These are phyloP conservation scores for Colletotrichum sp. DNA, from an alignment of 2,329 filamentous ascomycete genomes.

Conservation along the genomic window DNA sequence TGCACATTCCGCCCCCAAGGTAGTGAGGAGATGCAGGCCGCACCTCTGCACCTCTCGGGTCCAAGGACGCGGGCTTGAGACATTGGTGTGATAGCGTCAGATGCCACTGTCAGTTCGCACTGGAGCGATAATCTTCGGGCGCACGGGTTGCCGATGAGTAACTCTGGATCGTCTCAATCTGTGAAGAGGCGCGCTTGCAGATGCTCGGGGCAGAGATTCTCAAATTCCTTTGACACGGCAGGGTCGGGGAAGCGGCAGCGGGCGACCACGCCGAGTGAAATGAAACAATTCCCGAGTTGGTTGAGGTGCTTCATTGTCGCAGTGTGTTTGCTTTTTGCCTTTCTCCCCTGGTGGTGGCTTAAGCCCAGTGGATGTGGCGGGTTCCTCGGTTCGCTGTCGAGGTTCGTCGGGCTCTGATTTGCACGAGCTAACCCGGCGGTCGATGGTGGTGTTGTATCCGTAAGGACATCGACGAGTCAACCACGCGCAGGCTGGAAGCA, in stretches of 20 bases:
- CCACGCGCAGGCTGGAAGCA: background rate
- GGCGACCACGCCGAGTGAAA: background rate
- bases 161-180: background rate
- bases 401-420: background rate
- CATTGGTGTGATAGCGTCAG: conserved; percentile 19
- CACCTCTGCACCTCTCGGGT: background rate
- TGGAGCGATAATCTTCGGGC: background rate
- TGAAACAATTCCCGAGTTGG: conserved; percentile 13
- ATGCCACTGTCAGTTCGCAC: conserved; percentile 3
- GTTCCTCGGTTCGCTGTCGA: background rate
- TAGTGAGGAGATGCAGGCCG: background rate
- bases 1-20: background rate
- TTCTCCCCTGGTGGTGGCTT: background rate
- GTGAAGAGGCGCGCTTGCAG: background rate
- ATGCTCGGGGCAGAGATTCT: background rate
- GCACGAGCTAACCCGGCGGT: conserved; percentile 1
- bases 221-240: background rate
- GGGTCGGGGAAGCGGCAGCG: background rate
- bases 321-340: conserved; percentile 1
- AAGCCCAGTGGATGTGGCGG: background rate
- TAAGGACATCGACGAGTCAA: background rate
- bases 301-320: conserved; percentile 1
- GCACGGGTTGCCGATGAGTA: conserved; percentile 4
- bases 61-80: conserved; percentile 6
- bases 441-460: background rate